phyloP scores from a whole-genome alignment of 2,329 filamentous ascomycete species.

The Paradendryphiella salina region DNA sequence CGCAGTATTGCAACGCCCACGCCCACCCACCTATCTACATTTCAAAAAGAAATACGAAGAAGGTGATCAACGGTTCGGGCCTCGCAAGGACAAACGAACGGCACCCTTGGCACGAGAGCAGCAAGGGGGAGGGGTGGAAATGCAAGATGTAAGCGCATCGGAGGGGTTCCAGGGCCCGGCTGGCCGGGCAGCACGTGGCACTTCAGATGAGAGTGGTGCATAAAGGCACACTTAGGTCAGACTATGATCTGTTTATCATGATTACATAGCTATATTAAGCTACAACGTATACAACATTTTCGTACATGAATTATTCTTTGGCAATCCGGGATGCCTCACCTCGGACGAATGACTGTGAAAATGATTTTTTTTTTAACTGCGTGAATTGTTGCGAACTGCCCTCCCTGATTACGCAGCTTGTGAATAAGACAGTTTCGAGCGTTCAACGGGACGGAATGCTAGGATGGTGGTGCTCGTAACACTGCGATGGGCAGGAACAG shows the following conservation, averaged over 20 bases:
- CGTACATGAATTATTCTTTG: conserved; percentile 2
- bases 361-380: background rate
- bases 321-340: background rate
- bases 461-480: conserved; percentile 41
- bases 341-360: background rate
- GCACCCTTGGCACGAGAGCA: conserved; percentile 55
- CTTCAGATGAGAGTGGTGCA: conserved; percentile 13
- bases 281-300: conserved; percentile 2
- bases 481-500: conserved; percentile 38
- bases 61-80: conserved; percentile 83
- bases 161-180: conserved; percentile 44
- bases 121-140: conserved; percentile 66
- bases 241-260: conserved; percentile 5
- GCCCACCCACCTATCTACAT: conserved; percentile 83
- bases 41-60: conserved; percentile 78
- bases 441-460: conserved; percentile 26
- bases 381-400: background rate
- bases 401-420: background rate
- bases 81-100: conserved; percentile 57
- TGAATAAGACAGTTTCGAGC: background rate
- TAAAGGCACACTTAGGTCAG: conserved; percentile 10
- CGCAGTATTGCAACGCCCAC: conserved; percentile 77
- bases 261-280: conserved; percentile 6
- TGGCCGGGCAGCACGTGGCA: conserved; percentile 24
- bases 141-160: conserved; percentile 58